These are phyloP conservation scores for Parietaria judaica DNA, from an alignment of 306 rosid species.

Conservation along the genomic window DNA sequence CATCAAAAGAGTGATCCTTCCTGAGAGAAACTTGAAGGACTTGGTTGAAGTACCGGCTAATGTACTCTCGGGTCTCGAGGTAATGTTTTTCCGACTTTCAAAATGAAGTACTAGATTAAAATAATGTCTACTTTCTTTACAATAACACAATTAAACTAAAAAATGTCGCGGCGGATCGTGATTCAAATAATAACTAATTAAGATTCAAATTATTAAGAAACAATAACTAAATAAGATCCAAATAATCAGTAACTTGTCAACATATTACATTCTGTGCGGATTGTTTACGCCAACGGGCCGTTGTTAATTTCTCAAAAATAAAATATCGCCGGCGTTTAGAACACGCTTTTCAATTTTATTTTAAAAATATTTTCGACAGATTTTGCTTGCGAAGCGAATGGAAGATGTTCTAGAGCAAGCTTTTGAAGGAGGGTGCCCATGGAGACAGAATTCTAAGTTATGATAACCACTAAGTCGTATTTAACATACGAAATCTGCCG, in stretches of 20 bases:
- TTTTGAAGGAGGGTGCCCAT: conserved; percentile 74
- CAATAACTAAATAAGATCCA: background rate
- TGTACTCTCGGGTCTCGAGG: conserved; percentile 79
- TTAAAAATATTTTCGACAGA: conserved; percentile 27
- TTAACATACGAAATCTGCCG: background rate
- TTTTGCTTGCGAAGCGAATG: conserved; percentile 63
- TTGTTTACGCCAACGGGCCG: conserved; percentile 1
- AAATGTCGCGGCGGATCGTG: background rate
- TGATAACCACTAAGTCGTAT: conserved; percentile 17
- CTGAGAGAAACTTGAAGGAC: conserved; percentile 92
- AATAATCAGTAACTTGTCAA: background rate
- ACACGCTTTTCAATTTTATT: background rate
- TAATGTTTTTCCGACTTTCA: conserved; percentile 11
- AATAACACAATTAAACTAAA: background rate
- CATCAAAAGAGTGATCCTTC: conserved; percentile 80
- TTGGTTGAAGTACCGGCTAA: conserved; percentile 82
- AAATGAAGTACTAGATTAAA: too few species aligned
- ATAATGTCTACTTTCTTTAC: background rate
- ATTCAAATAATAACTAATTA: background rate
- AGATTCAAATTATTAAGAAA: background rate
- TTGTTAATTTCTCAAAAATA: background rate
- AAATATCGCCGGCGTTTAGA: background rate
- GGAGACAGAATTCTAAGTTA: conserved; percentile 67
- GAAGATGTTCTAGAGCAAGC: conserved; percentile 79
- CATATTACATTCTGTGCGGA: background rate